Evolutionary conservation across 2,329 filamentous ascomycete genomes (phyloP).

Genomic region (Simplicillium sp.): DNA sequence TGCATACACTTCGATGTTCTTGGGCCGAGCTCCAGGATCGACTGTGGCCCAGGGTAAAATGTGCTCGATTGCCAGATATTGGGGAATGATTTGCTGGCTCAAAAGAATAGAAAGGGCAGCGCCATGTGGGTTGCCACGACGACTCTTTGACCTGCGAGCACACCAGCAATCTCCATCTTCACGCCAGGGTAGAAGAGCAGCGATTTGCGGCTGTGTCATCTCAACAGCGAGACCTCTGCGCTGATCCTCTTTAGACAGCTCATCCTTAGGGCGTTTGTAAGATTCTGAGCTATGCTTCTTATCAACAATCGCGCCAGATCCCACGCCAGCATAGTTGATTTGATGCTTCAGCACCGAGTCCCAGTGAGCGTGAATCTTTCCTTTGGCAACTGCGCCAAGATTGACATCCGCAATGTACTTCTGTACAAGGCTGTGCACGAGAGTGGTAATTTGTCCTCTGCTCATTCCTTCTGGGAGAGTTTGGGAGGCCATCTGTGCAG

Average conservation of each 20-base stretch:
- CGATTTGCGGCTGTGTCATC: constrained; percentile 22
- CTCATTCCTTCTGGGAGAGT: constrained; percentile 22
- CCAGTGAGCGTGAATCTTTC: constrained; percentile 34
- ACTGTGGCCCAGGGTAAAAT: constrained; percentile 52
- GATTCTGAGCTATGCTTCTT: constrained; percentile 43
- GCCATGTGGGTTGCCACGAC: constrained; percentile 36
- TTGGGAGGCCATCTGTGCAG: constrained; percentile 16
- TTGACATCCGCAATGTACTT: constrained; percentile 34
- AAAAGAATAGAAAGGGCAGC: constrained; percentile 58
- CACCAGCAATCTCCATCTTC: constrained; percentile 89
- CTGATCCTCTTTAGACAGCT: constrained; percentile 4
- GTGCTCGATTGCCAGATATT: constrained; percentile 65
- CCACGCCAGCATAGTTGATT: constrained; percentile 65
- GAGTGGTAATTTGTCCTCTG: constrained; percentile 26
- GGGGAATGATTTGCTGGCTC: constrained; percentile 49
- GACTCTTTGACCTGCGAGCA: constrained; percentile 35
- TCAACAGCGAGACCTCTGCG: constrained; percentile 13
- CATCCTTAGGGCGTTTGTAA: constrained; percentile 32
- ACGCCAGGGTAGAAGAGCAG: constrained; percentile 59
- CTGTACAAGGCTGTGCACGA: constrained; percentile 31
- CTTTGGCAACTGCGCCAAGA: constrained; percentile 35
- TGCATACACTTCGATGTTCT: constrained; percentile 61
- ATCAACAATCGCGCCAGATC: constrained; percentile 58
- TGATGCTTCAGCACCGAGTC: constrained; percentile 36
- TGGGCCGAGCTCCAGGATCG: constrained; percentile 53